Conservation (phyloP, 805 yeast species). For the Cyberlindnera euphorbiiphila region DNA sequence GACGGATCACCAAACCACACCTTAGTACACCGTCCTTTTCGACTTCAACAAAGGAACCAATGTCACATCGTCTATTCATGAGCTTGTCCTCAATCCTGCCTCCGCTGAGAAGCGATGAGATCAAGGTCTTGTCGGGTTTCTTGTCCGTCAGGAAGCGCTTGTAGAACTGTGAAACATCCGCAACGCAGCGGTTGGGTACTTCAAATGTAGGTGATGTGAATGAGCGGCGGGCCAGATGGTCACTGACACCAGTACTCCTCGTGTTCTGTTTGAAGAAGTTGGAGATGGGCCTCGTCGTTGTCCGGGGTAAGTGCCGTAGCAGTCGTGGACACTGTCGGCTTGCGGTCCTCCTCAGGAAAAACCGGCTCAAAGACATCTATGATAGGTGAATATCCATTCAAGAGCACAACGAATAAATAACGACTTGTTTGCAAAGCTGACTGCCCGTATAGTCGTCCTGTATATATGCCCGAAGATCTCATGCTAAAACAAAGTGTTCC, state of each 20-base stretch:
- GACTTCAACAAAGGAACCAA: constrained; percentile 16
- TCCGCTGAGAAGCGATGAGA: not conserved
- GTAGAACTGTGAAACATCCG: not conserved
- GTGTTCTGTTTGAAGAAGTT: constrained; percentile 8
- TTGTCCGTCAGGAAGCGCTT: not conserved
- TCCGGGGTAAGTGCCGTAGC: constrained; percentile 8
- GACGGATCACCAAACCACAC: constrained; percentile 6
- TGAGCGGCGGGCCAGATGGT: too few species aligned
- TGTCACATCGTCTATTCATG: constrained; percentile 2
- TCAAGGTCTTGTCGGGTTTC: not conserved
- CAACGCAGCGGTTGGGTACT: not conserved
- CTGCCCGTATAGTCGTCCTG: too few species aligned
- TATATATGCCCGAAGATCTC: too few species aligned
- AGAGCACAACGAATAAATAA: too few species aligned
- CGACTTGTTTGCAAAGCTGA: too few species aligned
- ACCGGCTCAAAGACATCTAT: too few species aligned
- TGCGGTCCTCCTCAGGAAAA: too few species aligned
- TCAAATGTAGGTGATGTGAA: too few species aligned
- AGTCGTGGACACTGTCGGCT: constrained; percentile 4
- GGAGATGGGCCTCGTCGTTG: constrained; percentile 2
- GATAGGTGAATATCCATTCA: too few species aligned
- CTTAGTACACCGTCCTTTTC: not conserved
- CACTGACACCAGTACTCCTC: not conserved
- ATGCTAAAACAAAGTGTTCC: too few species aligned
- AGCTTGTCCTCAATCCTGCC: not conserved